These are phyloP conservation scores for Xeromyces bisporus DNA, from an alignment of 495 filamentous ascomycete species.

Conservation along the genomic window DNA sequence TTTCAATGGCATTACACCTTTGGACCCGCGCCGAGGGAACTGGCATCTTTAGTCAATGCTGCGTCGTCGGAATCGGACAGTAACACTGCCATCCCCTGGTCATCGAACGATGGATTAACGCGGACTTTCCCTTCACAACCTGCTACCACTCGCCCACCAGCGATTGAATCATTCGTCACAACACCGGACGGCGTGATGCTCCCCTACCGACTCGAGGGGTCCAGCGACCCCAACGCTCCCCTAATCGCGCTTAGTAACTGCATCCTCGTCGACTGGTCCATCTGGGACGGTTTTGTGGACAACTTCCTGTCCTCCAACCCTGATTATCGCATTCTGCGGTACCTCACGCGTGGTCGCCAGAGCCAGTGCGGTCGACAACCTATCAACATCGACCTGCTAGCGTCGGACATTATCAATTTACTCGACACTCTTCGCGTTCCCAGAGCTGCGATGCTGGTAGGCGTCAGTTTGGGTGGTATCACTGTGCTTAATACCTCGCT, in stretches of 20 bases:
- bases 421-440: constrained; percentile 43
- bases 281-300: constrained; percentile 59
- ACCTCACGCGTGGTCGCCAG: constrained; percentile 47
- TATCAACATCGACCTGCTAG: constrained; percentile 45
- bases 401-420: constrained; percentile 43
- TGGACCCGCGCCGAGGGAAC: constrained; percentile 51
- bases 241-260: constrained; percentile 59
- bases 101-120: constrained; percentile 37
- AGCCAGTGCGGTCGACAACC: constrained; percentile 25
- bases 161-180: constrained; percentile 48
- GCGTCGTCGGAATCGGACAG: constrained; percentile 13
- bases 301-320: constrained; percentile 40
- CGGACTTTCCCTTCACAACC: constrained; percentile 34
- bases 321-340: constrained; percentile 54
- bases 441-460: constrained; percentile 43
- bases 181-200: constrained; percentile 48
- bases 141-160: constrained; percentile 31
- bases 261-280: constrained; percentile 51
- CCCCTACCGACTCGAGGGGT: constrained; percentile 60
- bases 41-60: constrained; percentile 31
- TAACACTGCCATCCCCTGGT: constrained; percentile 14
- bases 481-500: constrained; percentile 56
- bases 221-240: constrained; percentile 43
- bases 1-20: constrained; percentile 68
- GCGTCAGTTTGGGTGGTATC: constrained; percentile 63